phyloP scores from a whole-genome alignment of 2,329 filamentous ascomycete species.

The Curvularia verruculosa region DNA sequence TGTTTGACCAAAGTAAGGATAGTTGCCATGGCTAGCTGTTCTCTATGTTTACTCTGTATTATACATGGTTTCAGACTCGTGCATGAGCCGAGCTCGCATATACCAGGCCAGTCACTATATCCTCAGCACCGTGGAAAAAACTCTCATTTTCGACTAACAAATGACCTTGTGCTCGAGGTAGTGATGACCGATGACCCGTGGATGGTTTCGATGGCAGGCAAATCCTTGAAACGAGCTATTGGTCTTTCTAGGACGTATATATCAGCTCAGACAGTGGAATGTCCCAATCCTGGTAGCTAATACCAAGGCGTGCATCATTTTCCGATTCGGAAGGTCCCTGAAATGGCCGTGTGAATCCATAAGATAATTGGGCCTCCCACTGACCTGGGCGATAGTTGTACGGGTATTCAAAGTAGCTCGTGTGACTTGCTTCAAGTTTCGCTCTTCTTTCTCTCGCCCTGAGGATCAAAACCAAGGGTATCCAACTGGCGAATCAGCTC shows the following conservation, averaged over 20 bases:
- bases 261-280: neutral
- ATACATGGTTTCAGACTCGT: neutral
- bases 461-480: constrained; percentile 79
- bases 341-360: neutral
- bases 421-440: constrained; percentile 32
- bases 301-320: neutral
- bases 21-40: neutral
- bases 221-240: neutral
- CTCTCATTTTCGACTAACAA: neutral
- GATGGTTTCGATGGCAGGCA: neutral
- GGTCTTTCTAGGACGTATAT: neutral
- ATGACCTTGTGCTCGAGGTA: neutral
- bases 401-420: neutral
- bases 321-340: neutral
- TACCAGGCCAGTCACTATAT: neutral
- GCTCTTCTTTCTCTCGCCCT: constrained; percentile 70
- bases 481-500: constrained; percentile 90
- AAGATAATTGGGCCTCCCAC: too few species aligned
- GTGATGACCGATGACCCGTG: neutral
- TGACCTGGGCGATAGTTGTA: neutral
- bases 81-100: neutral
- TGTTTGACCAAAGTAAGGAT: neutral
- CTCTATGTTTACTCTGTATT: neutral
- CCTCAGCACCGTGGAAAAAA: neutral
- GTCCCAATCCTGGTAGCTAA: neutral